A percentile compares a stretch with the other conserved stretches of the same genome.
Conservation (phyloP, 1,284 basidiomycete genomes). For the Ceratobasidium sp. region DNA sequence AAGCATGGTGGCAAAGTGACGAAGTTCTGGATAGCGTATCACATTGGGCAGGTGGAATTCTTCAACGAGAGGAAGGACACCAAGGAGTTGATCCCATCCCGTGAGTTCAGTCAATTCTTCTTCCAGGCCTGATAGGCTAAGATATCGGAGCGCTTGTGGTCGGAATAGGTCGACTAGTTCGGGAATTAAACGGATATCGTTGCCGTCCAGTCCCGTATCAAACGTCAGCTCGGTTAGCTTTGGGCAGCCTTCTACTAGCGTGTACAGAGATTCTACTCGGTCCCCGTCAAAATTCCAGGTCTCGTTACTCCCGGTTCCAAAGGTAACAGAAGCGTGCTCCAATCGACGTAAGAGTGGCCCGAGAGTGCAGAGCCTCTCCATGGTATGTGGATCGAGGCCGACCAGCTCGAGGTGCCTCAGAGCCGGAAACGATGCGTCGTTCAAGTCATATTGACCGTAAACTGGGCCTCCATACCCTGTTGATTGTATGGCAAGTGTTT, state of each 20-base stretch:
- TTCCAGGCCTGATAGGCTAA: background rate
- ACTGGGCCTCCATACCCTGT: background rate
- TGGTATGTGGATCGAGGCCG: background rate
- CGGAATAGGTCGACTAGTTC: background rate
- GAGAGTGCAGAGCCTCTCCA: background rate
- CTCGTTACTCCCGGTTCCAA: background rate
- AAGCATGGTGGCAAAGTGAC: background rate
- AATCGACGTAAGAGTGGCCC: background rate
- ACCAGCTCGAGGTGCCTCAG: background rate
- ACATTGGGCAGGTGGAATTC: background rate
- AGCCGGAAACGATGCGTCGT: constrained; percentile 3
- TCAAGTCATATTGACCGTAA: background rate
- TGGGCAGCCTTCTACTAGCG: background rate
- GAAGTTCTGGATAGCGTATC: background rate
- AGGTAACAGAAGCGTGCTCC: background rate
- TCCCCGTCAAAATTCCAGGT: constrained; percentile 5
- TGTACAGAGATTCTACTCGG: background rate
- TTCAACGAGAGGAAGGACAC: background rate
- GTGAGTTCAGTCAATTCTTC: background rate
- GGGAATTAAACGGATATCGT: background rate
- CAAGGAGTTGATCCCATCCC: background rate
- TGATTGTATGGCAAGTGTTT: background rate
- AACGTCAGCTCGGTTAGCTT: background rate
- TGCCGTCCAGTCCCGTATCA: background rate
- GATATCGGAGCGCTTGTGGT: background rate